Evolutionary conservation across 148 eudicot genomes (phyloP), one percentile per base, ranked within the genome.

Genomic region (Diospyros kaki): DNA sequence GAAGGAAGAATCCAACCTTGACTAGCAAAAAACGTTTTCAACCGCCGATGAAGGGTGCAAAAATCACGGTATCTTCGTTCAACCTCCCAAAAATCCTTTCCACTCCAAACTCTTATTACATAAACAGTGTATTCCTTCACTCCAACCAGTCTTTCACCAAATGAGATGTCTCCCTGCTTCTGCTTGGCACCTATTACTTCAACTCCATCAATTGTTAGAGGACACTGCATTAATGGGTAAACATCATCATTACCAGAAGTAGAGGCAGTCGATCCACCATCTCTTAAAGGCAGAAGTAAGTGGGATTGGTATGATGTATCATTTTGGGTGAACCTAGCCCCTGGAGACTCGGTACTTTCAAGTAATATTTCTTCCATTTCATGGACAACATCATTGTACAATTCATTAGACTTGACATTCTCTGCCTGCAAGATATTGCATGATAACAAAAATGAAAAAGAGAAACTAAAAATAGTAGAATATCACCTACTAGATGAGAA

Each of bases 321-420:
- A 45, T 79, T 75, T 56, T 82, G 87, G 68, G 80, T 80, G 62
- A 83, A 80, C 75, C 90, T 84, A 80, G 75, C 79, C 28, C 72
- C 80, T 66, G 80, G 82, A 68, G 96, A 86, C 70, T 89, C 90
- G 43, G 77, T 60, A 42, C 91, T 84, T 62, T 95, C 97, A 7
- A 92, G 80, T 83, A 95, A 82, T 81, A 95, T 90, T 68, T 89
- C 98, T 87, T 95, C 97, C 98, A 95, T 95, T n/a, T 95, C 98
- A 77, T 90, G 89, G 63, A 95, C 97, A 76, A 95, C 66, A 63
- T 95, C 97, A 80, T 89, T 87, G 79, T 81, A 87, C 71, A 85
- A 83, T 71, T 83, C 94, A 88, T 92, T 86, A 77, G 84, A 53
- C 80, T 88, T 90, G n/a, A 79, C 63, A 79, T 78, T 83, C 76